phyloP scores from a whole-genome alignment of 192 early-diverging fungal species.

The Entomortierella parvispora region DNA sequence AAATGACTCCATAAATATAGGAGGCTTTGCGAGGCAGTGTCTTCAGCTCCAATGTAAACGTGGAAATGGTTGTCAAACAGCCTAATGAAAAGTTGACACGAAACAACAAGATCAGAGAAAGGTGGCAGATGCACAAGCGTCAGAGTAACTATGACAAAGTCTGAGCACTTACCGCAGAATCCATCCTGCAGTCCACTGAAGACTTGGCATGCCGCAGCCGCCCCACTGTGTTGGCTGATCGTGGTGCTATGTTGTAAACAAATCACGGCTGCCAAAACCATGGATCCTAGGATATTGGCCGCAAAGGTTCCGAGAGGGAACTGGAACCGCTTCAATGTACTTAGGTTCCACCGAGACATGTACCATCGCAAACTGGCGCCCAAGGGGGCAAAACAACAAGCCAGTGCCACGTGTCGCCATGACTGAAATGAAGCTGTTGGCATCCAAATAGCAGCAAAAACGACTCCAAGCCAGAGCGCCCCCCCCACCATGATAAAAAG shows the following conservation, averaged over 20 bases:
- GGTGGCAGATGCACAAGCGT: neutral
- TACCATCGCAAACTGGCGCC: conserved; percentile 63
- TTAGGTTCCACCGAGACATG: conserved; percentile 55
- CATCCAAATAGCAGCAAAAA: conserved; percentile 46
- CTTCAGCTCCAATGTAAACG: conserved; percentile 54
- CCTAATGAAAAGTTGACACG: conserved; percentile 19
- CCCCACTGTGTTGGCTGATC: conserved; percentile 16
- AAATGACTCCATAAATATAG: conserved; percentile 48
- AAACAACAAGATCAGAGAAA: neutral
- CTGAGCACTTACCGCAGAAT: conserved; percentile 64
- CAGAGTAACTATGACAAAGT: too few species aligned
- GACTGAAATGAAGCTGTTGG: conserved; percentile 3
- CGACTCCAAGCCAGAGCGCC: conserved; percentile 47
- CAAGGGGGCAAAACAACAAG: conserved; percentile 58
- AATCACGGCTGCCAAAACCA: conserved; percentile 53
- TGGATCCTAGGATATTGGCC: conserved; percentile 59
- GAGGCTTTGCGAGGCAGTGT: conserved; percentile 26
- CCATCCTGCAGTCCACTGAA: conserved; percentile 61
- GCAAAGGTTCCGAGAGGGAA: conserved; percentile 64
- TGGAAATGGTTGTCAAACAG: conserved; percentile 55
- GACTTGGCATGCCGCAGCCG: conserved; percentile 37
- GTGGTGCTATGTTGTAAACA: conserved; percentile 45
- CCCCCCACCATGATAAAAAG: conserved; percentile 6
- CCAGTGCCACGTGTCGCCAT: conserved; percentile 49
- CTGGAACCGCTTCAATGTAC: neutral